Conservation (phyloP, 495 filamentous ascomycete genomes). For the Neohortaea acidophila region DNA sequence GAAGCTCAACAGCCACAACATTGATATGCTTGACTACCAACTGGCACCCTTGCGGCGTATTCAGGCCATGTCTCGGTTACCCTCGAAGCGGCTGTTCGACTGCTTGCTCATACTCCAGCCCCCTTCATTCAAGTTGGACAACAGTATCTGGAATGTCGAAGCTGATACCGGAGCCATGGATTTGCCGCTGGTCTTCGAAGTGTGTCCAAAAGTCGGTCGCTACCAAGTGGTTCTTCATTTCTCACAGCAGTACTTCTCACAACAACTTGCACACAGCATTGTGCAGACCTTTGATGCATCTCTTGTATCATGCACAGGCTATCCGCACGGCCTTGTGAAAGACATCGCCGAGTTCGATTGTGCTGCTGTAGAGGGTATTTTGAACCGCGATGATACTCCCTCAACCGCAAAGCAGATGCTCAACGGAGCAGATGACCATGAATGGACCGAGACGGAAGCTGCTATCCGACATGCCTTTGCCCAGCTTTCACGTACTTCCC, state of each 20-base stretch:
- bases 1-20: slow-evolving; percentile 41
- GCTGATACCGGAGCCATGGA: slow-evolving; percentile 63
- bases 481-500: slow-evolving; percentile 29
- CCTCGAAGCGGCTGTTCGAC: slow-evolving; percentile 47
- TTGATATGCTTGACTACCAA: slow-evolving; percentile 45
- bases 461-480: slow-evolving; percentile 42
- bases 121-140: slow-evolving; percentile 34
- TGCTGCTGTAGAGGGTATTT: neutral
- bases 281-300: slow-evolving; percentile 1
- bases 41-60: slow-evolving; percentile 52
- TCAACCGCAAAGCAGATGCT: no score
- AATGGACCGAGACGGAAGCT: slow-evolving; percentile 37
- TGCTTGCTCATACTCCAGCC: slow-evolving; percentile 62
- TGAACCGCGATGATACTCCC: neutral
- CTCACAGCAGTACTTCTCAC: slow-evolving; percentile 12
- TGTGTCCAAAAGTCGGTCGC: neutral
- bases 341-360: neutral
- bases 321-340: neutral
- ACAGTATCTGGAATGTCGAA: slow-evolving; percentile 46
- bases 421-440: neutral
- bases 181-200: slow-evolving; percentile 17
- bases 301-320: neutral
- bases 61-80: slow-evolving; percentile 31
- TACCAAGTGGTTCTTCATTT: slow-evolving; percentile 13
- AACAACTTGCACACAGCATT: neutral